Conservation (phyloP, 164 flowering plant genomes). For the Echeveria elegans region DNA sequence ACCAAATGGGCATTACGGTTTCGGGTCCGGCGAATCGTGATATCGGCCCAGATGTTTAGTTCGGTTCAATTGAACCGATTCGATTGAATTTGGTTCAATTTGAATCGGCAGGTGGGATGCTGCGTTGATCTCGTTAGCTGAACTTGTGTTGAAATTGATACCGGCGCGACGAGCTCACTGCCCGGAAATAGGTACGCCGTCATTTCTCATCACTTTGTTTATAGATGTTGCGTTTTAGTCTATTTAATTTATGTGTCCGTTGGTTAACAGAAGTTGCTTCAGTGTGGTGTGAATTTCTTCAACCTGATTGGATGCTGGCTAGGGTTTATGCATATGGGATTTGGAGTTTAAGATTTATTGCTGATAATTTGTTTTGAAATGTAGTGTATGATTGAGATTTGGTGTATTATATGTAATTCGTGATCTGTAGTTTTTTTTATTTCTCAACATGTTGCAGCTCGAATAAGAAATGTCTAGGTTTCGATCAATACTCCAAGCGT, state of each 20-base stretch:
- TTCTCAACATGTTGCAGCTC: neutral
- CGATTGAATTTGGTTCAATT: neutral
- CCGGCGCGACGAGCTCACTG: neutral
- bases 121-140: neutral
- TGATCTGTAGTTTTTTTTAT: neutral
- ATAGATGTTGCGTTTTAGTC: too few species aligned
- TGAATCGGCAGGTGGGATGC: neutral
- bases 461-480: slow-evolving; percentile 58
- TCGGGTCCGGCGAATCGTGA: neutral
- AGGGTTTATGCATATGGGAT: neutral
- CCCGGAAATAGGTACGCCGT: neutral
- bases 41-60: neutral
- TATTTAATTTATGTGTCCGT: too few species aligned
- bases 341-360: too few species aligned
- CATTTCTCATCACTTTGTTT: neutral
- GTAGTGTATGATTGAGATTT: too few species aligned
- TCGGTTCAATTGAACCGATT: neutral
- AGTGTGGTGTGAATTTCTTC: neutral
- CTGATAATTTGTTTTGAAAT: too few species aligned
- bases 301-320: neutral
- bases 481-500: slow-evolving; percentile 66
- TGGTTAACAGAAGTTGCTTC: too few species aligned
- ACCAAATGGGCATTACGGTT: too few species aligned
- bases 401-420: too few species aligned
- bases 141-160: neutral